phyloP scores from a whole-genome alignment of 1,284 basidiomycete genomes.

The Boletus nobilissimus region DNA sequence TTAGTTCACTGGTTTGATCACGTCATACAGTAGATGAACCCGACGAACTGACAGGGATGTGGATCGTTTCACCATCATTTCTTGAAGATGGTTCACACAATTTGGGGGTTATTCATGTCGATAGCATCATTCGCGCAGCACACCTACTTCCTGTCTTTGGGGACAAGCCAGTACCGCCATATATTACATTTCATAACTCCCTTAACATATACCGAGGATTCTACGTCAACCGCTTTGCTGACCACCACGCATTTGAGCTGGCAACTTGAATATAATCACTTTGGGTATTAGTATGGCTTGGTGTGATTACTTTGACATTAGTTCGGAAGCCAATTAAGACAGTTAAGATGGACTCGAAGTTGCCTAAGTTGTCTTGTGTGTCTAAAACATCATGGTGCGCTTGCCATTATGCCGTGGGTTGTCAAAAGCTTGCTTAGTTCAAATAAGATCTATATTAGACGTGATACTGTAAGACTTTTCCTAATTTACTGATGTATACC shows the following conservation, averaged over 20 bases:
- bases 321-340: too few species aligned
- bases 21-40: background rate
- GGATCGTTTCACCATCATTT: conserved; percentile 11
- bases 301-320: too few species aligned
- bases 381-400: background rate
- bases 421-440: background rate
- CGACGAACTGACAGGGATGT: conserved; percentile 7
- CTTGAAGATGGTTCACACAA: background rate
- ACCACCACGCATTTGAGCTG: conserved; percentile 8
- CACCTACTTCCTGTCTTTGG: conserved; percentile 9
- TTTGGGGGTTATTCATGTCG: conserved; percentile 2
- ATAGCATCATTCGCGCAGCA: background rate
- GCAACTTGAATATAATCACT: background rate
- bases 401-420: background rate
- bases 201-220: background rate
- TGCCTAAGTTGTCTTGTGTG: background rate
- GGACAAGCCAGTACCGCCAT: background rate
- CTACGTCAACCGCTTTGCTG: conserved; percentile 7
- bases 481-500: too few species aligned
- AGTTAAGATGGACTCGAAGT: background rate
- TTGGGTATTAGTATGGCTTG: too few species aligned
- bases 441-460: conserved; percentile 19
- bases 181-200: background rate
- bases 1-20: conserved; percentile 17
- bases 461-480: too few species aligned